Base-by-base conservation (phyloP, 768 basidiomycete species). In the Naganishia onofrii region DNA sequence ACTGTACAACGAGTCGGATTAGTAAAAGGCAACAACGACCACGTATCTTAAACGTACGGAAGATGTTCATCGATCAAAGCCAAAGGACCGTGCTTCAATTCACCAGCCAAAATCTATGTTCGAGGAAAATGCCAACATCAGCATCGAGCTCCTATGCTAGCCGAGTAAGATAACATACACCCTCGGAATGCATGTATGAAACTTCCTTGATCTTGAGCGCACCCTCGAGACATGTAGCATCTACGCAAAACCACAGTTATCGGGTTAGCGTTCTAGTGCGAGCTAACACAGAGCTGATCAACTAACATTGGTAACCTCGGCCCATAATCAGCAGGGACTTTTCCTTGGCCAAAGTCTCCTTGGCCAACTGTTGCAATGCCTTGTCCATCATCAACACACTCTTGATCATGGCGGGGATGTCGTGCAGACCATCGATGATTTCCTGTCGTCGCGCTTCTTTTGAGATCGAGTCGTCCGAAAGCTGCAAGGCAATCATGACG, bases 161-260 rank as follows among this genome's bases (percentile, higher is more conserved):
- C 46, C n/a, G 60, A 42, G 38, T 66, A 36, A 64, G 52, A 15
- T 44, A 71, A 69, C 79, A 72, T 82, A 72, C 76, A 81, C 83
- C 83, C 75, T 84, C 83, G 52, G 76, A 79, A 74, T 84, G 83
- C 79, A 82, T 83, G 83, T 97, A 97, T 68, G 90, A 91, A 81
- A 97, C 94, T 85, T 98, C 96, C 84, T 99, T 99, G 84, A 99
- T 98, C 85, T 99, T 99, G 76, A 99, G 84, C 8, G 96, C 96
- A 68, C 94, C 96, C 81, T 99, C 96, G 56, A 99, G 85, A 82
- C 95, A 98, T 8, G 96, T 99, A 8, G 96, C 96, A 75, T 95
- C 88, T 81, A 88, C 89, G 42, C 0, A 23, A n/a, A n/a, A 66
- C 54, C 44, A 58, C 5, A 70, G 8, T 15, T 42, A 7, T 67